Conservation (phyloP, 2,329 filamentous ascomycete genomes). For the Eutypella sp. region DNA sequence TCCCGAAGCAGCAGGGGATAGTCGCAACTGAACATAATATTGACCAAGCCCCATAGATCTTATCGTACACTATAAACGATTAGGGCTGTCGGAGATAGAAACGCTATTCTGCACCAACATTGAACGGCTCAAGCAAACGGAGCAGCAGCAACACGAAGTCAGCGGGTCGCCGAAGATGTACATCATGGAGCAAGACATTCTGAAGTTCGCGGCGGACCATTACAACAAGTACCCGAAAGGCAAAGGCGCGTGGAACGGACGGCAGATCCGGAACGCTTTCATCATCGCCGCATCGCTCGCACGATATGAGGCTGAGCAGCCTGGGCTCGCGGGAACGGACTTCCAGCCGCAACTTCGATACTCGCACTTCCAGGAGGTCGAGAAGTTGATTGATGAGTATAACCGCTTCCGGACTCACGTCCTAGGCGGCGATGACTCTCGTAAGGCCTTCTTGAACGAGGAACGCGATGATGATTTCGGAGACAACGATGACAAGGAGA, state of each 20-base stretch:
- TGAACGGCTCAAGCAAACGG: neutral
- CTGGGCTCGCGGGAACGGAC: neutral
- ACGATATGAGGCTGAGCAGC: neutral
- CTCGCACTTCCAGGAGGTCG: neutral
- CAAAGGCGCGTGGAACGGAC: slow-evolving; percentile 27
- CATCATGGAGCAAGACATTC: neutral
- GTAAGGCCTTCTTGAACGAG: neutral
- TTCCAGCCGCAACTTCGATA: neutral
- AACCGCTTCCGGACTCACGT: neutral
- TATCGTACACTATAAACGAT: neutral
- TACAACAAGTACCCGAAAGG: slow-evolving; percentile 2
- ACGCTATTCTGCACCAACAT: neutral
- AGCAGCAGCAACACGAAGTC: neutral
- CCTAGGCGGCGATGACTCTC: neutral
- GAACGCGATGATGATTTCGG: neutral
- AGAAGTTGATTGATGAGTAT: neutral
- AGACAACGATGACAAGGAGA: neutral
- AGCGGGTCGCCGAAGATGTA: neutral
- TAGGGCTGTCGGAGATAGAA: neutral
- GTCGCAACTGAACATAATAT: slow-evolving; percentile 39
- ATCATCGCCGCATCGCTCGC: neutral
- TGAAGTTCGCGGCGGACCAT: neutral
- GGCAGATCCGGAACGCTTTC: slow-evolving; percentile 31
- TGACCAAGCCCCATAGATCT: slow-evolving; percentile 33
- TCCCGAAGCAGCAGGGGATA: too few relatives aligned